Conservation (phyloP, 1,139 yeast genomes). For the Geotrichum europaeum region DNA sequence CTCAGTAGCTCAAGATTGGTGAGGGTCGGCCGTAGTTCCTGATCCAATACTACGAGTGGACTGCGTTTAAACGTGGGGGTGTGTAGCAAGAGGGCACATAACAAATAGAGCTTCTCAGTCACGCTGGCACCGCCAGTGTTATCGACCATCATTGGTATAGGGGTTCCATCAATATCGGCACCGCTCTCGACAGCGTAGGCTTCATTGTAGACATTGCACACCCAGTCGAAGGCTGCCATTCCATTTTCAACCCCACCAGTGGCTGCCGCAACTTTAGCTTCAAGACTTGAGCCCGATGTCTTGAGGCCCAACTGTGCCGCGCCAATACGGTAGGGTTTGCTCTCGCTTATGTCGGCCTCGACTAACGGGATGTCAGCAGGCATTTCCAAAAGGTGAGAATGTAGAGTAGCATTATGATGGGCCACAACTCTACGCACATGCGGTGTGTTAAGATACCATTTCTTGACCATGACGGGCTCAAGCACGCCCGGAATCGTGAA, state of each 20-base stretch:
- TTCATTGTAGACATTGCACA: not conserved
- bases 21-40: not conserved
- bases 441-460: slow-evolving; percentile 1
- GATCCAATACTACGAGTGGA: not conserved
- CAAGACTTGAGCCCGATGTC: not conserved
- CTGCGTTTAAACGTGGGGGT: not conserved
- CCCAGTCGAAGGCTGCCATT: not conserved
- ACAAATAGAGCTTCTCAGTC: not conserved
- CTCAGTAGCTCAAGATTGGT: not conserved
- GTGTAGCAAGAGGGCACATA: not conserved
- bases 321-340: not conserved
- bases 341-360: not conserved
- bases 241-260: not conserved
- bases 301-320: not conserved
- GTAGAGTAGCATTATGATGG: not conserved
- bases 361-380: not conserved
- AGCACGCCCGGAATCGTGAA: slow-evolving; percentile 9
- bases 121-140: not conserved
- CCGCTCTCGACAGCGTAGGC: not conserved
- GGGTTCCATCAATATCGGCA: not conserved
- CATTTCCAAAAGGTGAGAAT: not conserved
- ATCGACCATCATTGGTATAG: not conserved
- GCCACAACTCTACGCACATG: not conserved
- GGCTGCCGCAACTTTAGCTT: not conserved
- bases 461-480: slow-evolving; percentile 7